Percentiles rank a stretch among this genome's conserved stretches.
phyloP scores from a whole-genome alignment of 148 eudicot species.

The Vaccinium darrowii region DNA sequence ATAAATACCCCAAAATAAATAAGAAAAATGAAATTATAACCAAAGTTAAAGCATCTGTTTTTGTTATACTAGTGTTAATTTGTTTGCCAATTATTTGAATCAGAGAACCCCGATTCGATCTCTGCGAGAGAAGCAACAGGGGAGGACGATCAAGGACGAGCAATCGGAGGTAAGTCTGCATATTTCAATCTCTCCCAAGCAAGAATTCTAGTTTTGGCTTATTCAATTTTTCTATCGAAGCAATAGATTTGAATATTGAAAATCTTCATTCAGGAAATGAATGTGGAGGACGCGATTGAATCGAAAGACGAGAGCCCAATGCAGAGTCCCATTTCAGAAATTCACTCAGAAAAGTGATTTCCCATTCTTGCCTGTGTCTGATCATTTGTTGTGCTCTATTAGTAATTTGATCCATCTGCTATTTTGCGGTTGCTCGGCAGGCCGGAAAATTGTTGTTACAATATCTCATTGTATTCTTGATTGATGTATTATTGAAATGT shows the following conservation, averaged over 20 bases:
- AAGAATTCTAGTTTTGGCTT: not conserved
- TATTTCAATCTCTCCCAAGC: not conserved
- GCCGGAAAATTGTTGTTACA: not conserved
- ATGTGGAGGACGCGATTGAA: constrained; percentile 9
- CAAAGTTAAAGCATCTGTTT: not conserved
- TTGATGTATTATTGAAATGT: not conserved
- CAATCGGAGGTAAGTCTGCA: constrained; percentile 31
- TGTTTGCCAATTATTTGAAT: not conserved
- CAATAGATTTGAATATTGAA: not conserved
- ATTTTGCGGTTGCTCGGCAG: too few relatives aligned
- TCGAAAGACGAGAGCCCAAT: constrained; percentile 15
- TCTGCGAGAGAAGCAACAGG: constrained; percentile 49
- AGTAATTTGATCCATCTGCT: not conserved
- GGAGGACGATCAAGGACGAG: constrained; percentile 33
- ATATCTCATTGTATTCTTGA: constrained; percentile 18
- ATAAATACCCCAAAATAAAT: not conserved
- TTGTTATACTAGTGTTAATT: not conserved
- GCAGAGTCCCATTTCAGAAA: constrained; percentile 24
- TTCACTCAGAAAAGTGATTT: constrained; percentile 12
- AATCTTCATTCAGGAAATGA: constrained; percentile 20
- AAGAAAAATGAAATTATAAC: not conserved
- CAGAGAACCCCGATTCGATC: constrained; percentile 67
- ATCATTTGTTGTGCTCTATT: not conserved
- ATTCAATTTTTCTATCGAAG: not conserved
- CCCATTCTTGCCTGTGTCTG: too few relatives aligned